Percentiles rank a stretch among this genome's conserved stretches.
These are phyloP conservation scores for Boletus sp. DNA, from an alignment of 1,284 basidiomycete species.

Conservation along the genomic window DNA sequence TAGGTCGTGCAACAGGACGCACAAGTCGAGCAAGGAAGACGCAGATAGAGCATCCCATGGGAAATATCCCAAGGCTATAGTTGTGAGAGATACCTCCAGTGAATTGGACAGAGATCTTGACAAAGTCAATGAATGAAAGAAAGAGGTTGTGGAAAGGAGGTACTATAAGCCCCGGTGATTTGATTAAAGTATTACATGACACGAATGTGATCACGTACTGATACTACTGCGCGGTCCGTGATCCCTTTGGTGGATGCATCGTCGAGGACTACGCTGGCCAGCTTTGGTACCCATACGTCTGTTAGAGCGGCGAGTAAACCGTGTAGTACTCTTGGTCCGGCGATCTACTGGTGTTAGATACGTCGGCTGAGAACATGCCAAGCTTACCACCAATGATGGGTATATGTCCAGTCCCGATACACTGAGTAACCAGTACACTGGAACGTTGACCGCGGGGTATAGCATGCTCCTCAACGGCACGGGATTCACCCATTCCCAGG, in stretches of 20 bases:
- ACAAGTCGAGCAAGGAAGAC: slow-evolving; percentile 23
- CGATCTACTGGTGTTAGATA: slow-evolving; percentile 42
- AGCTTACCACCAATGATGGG: slow-evolving; percentile 29
- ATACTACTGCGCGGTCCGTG: slow-evolving; percentile 41
- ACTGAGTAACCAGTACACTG: slow-evolving; percentile 72
- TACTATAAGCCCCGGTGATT: slow-evolving; percentile 51
- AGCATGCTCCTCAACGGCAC: slow-evolving; percentile 68
- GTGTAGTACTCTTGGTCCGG: slow-evolving; percentile 75
- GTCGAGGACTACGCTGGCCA: slow-evolving; percentile 63
- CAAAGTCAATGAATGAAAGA: slow-evolving; percentile 83
- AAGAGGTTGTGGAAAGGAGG: slow-evolving; percentile 77
- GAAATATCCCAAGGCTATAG: slow-evolving; percentile 76
- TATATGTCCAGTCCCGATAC: slow-evolving; percentile 35
- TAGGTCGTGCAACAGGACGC: slow-evolving; percentile 3
- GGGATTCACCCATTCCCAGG: slow-evolving; percentile 91
- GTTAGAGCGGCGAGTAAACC: slow-evolving; percentile 78
- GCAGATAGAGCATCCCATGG: slow-evolving; percentile 55
- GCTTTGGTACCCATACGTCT: slow-evolving; percentile 68
- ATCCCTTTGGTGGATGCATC: slow-evolving; percentile 38
- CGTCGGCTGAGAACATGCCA: background rate
- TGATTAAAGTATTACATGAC: background rate
- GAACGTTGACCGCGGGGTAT: slow-evolving; percentile 76
- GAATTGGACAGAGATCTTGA: slow-evolving; percentile 93
- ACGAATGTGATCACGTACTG: slow-evolving; percentile 48
- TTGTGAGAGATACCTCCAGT: slow-evolving; percentile 83